These are phyloP conservation scores for Hymenochaete sp. DNA, from an alignment of 1,284 basidiomycete species.

Conservation along the genomic window DNA sequence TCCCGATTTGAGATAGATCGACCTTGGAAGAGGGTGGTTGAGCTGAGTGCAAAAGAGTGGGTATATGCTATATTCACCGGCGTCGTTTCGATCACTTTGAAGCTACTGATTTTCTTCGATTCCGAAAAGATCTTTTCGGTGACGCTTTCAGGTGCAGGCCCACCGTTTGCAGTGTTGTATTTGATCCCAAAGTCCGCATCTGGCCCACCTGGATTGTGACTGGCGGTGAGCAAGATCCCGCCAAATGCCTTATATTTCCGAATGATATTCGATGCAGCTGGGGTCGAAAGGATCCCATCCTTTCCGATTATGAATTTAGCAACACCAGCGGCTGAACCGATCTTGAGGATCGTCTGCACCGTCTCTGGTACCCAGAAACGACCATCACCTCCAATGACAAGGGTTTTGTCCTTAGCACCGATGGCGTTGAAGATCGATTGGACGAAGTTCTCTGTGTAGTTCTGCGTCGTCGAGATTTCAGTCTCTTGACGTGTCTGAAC, in stretches of 20 bases:
- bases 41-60: neutral
- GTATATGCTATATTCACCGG: conserved; percentile 43
- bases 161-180: conserved; percentile 96
- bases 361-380: conserved; percentile 89
- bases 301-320: conserved; percentile 85
- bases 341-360: conserved; percentile 84
- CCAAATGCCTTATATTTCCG: conserved; percentile 94
- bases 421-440: conserved; percentile 93
- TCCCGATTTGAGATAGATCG: conserved; percentile 80
- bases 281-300: conserved; percentile 89
- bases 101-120: conserved; percentile 79
- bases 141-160: conserved; percentile 90
- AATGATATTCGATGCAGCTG: conserved; percentile 94
- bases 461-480: conserved; percentile 42
- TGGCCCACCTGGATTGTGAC: conserved; percentile 96
- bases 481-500: neutral
- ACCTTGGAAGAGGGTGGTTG: conserved; percentile 38
- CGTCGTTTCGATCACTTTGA: conserved; percentile 78
- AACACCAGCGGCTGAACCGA: conserved; percentile 88
- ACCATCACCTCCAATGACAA: conserved; percentile 96
- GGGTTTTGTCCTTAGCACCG: conserved; percentile 71
- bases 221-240: conserved; percentile 95
- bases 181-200: conserved; percentile 99
- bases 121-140: conserved; percentile 91
- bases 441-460: conserved; percentile 99